Percentiles rank a stretch among this genome's conserved stretches.
These are phyloP conservation scores for Stromatinia cepivora DNA, from an alignment of 2,329 filamentous ascomycete genomes.

Conservation along the genomic window DNA sequence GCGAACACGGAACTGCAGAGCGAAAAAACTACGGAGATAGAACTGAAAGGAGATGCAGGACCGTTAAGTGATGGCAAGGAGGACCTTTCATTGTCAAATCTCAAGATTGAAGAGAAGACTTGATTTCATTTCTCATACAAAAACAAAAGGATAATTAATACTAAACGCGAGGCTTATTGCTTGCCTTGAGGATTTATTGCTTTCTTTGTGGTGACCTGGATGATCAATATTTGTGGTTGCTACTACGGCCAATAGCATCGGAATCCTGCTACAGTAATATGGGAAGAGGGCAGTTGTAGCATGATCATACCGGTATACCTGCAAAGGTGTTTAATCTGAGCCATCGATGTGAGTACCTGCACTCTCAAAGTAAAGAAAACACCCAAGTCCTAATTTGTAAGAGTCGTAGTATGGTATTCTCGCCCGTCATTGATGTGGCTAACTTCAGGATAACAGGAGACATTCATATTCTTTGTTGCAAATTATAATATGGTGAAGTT, in stretches of 20 bases:
- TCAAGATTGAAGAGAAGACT: constrained; percentile 38
- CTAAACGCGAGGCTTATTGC: neutral
- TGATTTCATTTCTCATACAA: constrained; percentile 26
- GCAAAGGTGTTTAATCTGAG: neutral
- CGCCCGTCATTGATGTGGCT: neutral
- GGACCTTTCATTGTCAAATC: constrained; percentile 30
- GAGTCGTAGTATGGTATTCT: neutral
- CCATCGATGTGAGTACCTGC: neutral
- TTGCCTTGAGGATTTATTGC: neutral
- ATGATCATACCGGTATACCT: neutral
- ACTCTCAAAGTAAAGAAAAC: neutral
- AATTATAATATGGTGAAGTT: neutral
- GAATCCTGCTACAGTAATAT: neutral
- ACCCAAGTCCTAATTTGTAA: neutral
- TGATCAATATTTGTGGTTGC: neutral
- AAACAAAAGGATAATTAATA: neutral
- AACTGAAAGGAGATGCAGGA: neutral
- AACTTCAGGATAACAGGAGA: neutral
- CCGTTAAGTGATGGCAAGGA: constrained; percentile 14
- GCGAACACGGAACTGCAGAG: neutral
- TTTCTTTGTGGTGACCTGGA: constrained; percentile 3
- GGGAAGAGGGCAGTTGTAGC: neutral
- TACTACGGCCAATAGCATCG: neutral
- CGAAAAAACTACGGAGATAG: neutral
- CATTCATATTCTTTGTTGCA: neutral